Evolutionary conservation across 441 rosid species (phyloP), one percentile per base, ranked within the genome.

Genomic region (Sinapis alba): DNA sequence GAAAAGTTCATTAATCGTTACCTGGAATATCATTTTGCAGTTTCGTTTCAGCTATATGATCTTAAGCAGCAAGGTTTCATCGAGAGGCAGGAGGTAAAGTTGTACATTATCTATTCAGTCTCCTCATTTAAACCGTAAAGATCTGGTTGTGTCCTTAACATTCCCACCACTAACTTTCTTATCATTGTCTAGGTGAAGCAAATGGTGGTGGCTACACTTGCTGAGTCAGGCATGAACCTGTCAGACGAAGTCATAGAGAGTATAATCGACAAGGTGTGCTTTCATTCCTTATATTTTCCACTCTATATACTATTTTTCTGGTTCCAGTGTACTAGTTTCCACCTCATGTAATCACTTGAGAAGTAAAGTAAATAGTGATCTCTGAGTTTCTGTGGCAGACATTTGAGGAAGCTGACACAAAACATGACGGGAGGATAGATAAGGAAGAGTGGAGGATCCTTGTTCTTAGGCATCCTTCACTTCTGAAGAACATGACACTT

Each of bases 1-100:
- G 54, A 47, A 47, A 43, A 67, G 36, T 15, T 54, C 69, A 16
- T 69, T 56, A 38, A 60, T 61, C 0, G 5, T 61, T 51, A 7
- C 58, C 58, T 51, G 26, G 58, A 51, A 51, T 51, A 51, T 51
- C 58, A 51, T 51, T 47, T 56, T 75, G 82, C 89, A 91, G 98
- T 91, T 78, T 87, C 96, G 11, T 89, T 93, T 74, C 86, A 87
- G 85, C 73, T 93, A 47, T 89, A 91, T 79, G 94, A 93, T 86
- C 84, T 91, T 79, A 83, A 87, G 81, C 90, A 89, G 72, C 87
- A 86, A 1, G 97, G 98, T n/a, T 89, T 66, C 47, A 93, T 93
- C 28, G 97, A 88, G 78, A 83, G 89, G 63, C 91, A 91, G 67
- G 88, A 86, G 83, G 97, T 91, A 80, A 82, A 87, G 78, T 58